phyloP scores from a whole-genome alignment of 2,329 filamentous ascomycete species.

The Aspergillus phoenicis region DNA sequence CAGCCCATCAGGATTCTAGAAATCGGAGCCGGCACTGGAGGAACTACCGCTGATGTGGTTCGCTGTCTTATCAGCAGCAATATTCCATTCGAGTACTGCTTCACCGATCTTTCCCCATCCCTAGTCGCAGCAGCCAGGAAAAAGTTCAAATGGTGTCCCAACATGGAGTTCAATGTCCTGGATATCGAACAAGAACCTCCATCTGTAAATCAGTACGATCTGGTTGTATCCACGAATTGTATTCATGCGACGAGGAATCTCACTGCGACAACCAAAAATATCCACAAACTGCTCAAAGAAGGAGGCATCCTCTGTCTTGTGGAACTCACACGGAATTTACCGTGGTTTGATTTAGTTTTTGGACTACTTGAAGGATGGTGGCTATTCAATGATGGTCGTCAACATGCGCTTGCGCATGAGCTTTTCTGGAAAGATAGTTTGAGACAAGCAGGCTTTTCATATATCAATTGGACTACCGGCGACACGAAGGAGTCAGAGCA shows the following conservation, averaged over 20 bases:
- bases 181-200: conserved; percentile 38
- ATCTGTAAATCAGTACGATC: conserved; percentile 22
- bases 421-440: conserved; percentile 1
- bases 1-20: conserved; percentile 34
- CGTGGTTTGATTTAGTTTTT: conserved; percentile 37
- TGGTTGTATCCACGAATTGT: conserved; percentile 35
- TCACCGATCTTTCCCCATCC: conserved; percentile 40
- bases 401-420: not conserved
- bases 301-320: conserved; percentile 35
- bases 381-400: conserved; percentile 39
- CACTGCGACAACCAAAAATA: conserved; percentile 17
- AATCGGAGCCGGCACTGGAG: conserved; percentile 42
- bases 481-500: not conserved
- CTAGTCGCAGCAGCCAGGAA: conserved; percentile 36
- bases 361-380: conserved; percentile 47
- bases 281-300: conserved; percentile 28
- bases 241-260: conserved; percentile 37
- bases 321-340: conserved; percentile 31
- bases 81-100: conserved; percentile 38
- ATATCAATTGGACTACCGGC: conserved; percentile 7
- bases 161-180: conserved; percentile 35
- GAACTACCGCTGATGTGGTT: conserved; percentile 34
- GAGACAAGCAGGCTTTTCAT: not conserved
- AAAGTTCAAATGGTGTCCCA: conserved; percentile 29
- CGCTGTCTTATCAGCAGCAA: conserved; percentile 15